Percentiles rank a stretch among this genome's conserved stretches.
phyloP scores from a whole-genome alignment of 306 rosid genomes.

The Amphicarpaea edgeworthii region DNA sequence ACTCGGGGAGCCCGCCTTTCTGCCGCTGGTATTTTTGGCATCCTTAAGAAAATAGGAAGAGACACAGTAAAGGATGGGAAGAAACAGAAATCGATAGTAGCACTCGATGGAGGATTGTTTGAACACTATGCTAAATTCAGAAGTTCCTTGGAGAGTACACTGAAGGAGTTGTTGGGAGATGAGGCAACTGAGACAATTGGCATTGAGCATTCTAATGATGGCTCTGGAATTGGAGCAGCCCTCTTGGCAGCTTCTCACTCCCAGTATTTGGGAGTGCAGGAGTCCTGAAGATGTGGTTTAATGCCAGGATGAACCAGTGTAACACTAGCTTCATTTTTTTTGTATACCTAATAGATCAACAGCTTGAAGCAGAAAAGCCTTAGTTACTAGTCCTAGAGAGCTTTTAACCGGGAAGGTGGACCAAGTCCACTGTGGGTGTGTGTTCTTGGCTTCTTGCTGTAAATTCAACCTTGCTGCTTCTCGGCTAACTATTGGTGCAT shows the following conservation, averaged over 20 bases:
- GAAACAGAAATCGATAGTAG: slow-evolving; percentile 78
- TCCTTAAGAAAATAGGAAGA: slow-evolving; percentile 89
- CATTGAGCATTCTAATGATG: slow-evolving; percentile 79
- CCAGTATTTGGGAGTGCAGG: slow-evolving; percentile 70
- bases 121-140: slow-evolving; percentile 89
- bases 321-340: slow-evolving; percentile 47
- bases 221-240: slow-evolving; percentile 97
- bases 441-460: slow-evolving; percentile 45
- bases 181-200: slow-evolving; percentile 65
- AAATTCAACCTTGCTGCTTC: neutral
- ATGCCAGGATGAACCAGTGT: too few relatives aligned
- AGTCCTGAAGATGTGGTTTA: slow-evolving; percentile 42
- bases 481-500: neutral
- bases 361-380: slow-evolving; percentile 49
- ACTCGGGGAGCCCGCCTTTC: slow-evolving; percentile 90
- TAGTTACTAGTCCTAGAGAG: slow-evolving; percentile 49
- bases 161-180: slow-evolving; percentile 84
- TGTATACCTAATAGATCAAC: slow-evolving; percentile 43
- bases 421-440: slow-evolving; percentile 34
- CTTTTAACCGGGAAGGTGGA: slow-evolving; percentile 40
- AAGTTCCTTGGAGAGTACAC: slow-evolving; percentile 73
- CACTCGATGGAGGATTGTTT: slow-evolving; percentile 91
- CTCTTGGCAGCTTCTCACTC: slow-evolving; percentile 95
- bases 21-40: slow-evolving; percentile 86
- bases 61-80: slow-evolving; percentile 71